Conservation (phyloP, 208 protist genomes). For the Lotmaria passim region DNA sequence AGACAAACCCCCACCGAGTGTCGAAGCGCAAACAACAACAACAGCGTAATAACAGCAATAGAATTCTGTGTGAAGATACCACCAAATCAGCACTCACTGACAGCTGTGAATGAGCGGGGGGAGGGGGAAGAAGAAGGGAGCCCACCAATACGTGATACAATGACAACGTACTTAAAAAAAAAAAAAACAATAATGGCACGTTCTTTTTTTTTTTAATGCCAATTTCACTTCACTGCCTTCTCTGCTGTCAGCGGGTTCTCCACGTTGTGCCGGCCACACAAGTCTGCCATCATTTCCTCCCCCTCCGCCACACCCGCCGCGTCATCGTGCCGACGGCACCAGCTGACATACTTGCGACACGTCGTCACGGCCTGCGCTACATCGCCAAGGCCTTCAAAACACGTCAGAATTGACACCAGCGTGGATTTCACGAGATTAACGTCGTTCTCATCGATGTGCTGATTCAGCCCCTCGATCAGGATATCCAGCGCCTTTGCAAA, state of each 20-base stretch:
- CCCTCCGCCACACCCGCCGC: slow-evolving; percentile 64
- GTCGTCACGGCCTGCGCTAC: slow-evolving; percentile 77
- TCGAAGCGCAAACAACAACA: too few relatives aligned
- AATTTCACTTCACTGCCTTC: background rate
- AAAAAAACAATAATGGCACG: too few relatives aligned
- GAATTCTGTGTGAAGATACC: too few relatives aligned
- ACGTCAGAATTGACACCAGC: slow-evolving; percentile 67
- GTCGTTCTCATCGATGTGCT: slow-evolving; percentile 89
- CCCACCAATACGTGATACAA: background rate
- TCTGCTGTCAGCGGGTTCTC: slow-evolving; percentile 39
- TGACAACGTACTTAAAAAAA: background rate
- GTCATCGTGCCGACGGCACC: slow-evolving; percentile 84
- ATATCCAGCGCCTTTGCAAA: slow-evolving; percentile 86
- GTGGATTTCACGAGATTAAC: slow-evolving; percentile 76
- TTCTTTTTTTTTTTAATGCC: too few relatives aligned
- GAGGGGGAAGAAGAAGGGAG: too few relatives aligned
- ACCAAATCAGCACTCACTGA: too few relatives aligned
- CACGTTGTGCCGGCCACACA: slow-evolving; percentile 54
- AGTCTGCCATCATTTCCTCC: slow-evolving; percentile 54
- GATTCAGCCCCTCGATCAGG: slow-evolving; percentile 82
- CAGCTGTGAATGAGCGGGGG: too few relatives aligned
- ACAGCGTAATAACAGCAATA: too few relatives aligned
- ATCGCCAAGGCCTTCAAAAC: slow-evolving; percentile 89
- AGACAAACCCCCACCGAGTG: too few relatives aligned
- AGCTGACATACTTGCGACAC: slow-evolving; percentile 88